Conservation (phyloP, 345 rosid species). For the Firmiana major region DNA sequence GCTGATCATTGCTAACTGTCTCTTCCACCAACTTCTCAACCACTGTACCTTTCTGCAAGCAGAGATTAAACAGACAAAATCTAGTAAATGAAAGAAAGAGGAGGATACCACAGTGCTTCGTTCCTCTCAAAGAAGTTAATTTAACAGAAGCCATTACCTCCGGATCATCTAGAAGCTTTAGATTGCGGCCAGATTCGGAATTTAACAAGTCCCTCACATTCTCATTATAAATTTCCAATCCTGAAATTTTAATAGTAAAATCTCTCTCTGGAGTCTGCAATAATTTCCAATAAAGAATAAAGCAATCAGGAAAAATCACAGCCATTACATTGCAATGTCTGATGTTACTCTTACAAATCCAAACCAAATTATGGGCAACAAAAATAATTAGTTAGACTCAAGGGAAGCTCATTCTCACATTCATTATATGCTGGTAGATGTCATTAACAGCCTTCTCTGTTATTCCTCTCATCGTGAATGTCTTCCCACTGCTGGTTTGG, state of each 20-base stretch:
- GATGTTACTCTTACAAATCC: neutral
- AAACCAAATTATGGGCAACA: neutral
- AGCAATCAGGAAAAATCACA: neutral
- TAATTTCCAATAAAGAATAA: conserved; percentile 19
- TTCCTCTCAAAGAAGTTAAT: neutral
- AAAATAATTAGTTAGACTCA: conserved; percentile 3
- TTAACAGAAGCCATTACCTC: conserved; percentile 54
- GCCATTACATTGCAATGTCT: neutral
- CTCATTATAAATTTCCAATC: conserved; percentile 94
- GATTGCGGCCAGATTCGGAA: conserved; percentile 86
- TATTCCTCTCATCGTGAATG: conserved; percentile 96
- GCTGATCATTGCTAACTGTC: conserved; percentile 73
- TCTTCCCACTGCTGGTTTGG: conserved; percentile 99
- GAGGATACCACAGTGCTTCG: neutral
- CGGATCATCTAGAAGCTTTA: conserved; percentile 98
- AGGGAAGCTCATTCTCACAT: conserved; percentile 41
- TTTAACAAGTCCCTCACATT: conserved; percentile 88
- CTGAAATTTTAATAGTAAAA: conserved; percentile 88
- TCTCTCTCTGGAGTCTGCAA: conserved; percentile 95
- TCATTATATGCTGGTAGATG: conserved; percentile 79
- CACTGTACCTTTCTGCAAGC: conserved; percentile 88
- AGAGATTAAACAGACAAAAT: conserved; percentile 13
- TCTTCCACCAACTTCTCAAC: conserved; percentile 96
- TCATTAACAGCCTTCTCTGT: conserved; percentile 97
- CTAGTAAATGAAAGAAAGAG: conserved; percentile 1